Base-by-base conservation (phyloP, 2,329 filamentous ascomycete species). In the Lachnellula suecica region DNA sequence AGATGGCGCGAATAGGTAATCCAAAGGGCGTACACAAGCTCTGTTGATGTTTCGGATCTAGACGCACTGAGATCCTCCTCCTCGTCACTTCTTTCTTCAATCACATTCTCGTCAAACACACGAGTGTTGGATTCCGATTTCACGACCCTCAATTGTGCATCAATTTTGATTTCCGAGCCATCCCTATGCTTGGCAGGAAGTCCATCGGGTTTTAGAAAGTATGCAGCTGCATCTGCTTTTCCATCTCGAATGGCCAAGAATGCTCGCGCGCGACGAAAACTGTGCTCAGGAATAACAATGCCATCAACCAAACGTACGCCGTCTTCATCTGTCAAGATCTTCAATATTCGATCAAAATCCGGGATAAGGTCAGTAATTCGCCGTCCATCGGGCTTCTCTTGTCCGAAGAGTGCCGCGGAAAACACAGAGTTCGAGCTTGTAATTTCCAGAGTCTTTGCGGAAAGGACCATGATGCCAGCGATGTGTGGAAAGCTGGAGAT, bases 401-500 rank as follows among this genome's bases (percentile, higher is more conserved):
- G 85, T 4, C 94, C 94, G 68, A 99, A 99, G 2, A 99, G 77
- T 0, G 92, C 91, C 6, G 90, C 88, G 7, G 90, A 95, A 66
- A 99, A 97, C 19, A 95, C 93, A 3, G 91, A 89, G 69, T 99
- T 99, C 8, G 92, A 94, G 72, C 92, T 97, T 66, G 89, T 89
- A 63, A 99, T 88, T 45, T 83, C 82, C 58, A 97, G 78, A 1
- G 81, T 84, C 25, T 84, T 75, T 1, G 93, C 87, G n/a, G 89
- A 87, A 11, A 99, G 78, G 8, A 99, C 92, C 66, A 99, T 85
- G 64, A 99, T 97, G 44, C 94, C 94, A 50, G 94, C 94, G 71
- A 99, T 97, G 67, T 99, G 93, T 15, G 94, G 94, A 59, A 97
- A 96, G 66, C 91, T 96, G 15, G 93, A 96, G 40, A 99, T 82